phyloP scores from a whole-genome alignment of 345 rosid species.

The Eucalyptus leucophloia region DNA sequence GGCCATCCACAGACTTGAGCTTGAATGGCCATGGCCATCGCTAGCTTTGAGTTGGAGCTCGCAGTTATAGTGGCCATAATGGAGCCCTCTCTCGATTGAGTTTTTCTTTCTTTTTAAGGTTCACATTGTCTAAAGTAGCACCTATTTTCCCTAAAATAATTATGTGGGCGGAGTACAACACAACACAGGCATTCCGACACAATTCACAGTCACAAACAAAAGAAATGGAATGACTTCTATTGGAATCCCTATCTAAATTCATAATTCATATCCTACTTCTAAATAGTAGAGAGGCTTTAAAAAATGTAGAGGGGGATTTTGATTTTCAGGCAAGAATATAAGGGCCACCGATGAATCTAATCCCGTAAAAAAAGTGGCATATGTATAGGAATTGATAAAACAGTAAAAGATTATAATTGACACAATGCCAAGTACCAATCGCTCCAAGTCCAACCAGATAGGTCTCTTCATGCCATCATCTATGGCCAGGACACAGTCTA shows the following conservation, averaged over 20 bases:
- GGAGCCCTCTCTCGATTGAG: slow-evolving; percentile 4
- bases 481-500: background rate
- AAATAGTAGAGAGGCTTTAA: background rate
- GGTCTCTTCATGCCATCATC: background rate
- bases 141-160: background rate
- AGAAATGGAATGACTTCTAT: too few species aligned
- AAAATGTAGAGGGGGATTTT: background rate
- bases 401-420: background rate
- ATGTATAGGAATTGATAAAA: background rate
- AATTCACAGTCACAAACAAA: too few species aligned
- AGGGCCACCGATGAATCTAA: background rate
- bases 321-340: background rate
- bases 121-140: background rate
- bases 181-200: background rate
- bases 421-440: background rate
- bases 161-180: background rate
- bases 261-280: background rate
- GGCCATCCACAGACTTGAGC: background rate
- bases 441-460: background rate
- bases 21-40: background rate
- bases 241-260: too few species aligned
- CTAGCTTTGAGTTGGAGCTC: background rate
- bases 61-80: background rate
- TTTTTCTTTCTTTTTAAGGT: background rate
- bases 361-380: background rate